Conservation (phyloP, 163 green algal species). For the Scenedesmus sp. region DNA sequence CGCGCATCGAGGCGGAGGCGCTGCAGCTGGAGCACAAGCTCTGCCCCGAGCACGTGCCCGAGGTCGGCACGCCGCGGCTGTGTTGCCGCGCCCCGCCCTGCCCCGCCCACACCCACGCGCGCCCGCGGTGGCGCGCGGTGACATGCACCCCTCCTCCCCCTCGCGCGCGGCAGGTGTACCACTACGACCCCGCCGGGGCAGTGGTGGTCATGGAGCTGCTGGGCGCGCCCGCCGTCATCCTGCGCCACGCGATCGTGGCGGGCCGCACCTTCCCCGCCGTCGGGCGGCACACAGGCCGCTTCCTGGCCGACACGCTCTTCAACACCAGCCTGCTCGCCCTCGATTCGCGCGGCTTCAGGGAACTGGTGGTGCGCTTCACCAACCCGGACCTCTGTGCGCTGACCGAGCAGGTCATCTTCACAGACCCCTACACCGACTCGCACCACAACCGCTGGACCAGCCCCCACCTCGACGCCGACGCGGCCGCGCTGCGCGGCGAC, state of each 20-base stretch:
- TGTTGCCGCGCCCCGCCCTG: background rate
- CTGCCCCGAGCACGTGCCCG: slow-evolving; percentile 84
- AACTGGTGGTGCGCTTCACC: slow-evolving; percentile 59
- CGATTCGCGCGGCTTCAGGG: slow-evolving; percentile 61
- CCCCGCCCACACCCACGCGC: background rate
- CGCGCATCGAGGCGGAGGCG: slow-evolving; percentile 77
- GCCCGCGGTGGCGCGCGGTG: too few species aligned
- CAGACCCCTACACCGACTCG: slow-evolving; percentile 72
- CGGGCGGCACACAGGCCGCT: slow-evolving; percentile 75
- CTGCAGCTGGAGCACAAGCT: slow-evolving; percentile 68
- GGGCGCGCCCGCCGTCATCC: slow-evolving; percentile 84
- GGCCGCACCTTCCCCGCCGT: slow-evolving; percentile 81
- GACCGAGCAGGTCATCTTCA: slow-evolving; percentile 97
- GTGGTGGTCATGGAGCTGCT: slow-evolving; percentile 92
- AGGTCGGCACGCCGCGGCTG: too few species aligned
- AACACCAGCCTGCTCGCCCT: slow-evolving; percentile 83
- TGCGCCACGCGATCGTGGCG: slow-evolving; percentile 74
- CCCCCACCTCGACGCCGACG: slow-evolving; percentile 86
- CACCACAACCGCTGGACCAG: slow-evolving; percentile 63
- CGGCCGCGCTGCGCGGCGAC: slow-evolving; percentile 74
- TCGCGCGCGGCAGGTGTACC: slow-evolving; percentile 63
- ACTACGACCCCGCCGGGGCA: slow-evolving; percentile 71
- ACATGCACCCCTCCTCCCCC: too few species aligned
- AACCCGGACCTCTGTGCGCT: slow-evolving; percentile 94
- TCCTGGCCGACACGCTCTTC: slow-evolving; percentile 91